Conservation (phyloP, 78 protist genomes). For the Pigoraptor vietnamica region DNA sequence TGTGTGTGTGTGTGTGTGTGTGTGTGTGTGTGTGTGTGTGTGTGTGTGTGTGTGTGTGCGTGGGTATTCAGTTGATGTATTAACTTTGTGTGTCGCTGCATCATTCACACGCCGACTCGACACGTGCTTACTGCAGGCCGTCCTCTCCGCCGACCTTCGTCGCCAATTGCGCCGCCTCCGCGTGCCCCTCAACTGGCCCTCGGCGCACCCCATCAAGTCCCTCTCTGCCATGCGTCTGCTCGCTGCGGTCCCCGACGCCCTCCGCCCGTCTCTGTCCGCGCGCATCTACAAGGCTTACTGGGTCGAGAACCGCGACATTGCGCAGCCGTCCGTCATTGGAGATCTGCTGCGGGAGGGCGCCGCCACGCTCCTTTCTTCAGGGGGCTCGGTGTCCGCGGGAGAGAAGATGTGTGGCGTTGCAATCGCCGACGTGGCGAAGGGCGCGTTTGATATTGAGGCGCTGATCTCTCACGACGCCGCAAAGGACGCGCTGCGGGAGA, state of each 20-base stretch:
- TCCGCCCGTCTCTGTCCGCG: neutral
- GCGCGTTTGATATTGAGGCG: neutral
- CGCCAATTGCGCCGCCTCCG: neutral
- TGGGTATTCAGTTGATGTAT: too few relatives aligned
- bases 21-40: too few relatives aligned
- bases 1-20: too few relatives aligned
- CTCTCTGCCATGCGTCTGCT: neutral
- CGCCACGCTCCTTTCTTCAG: too few relatives aligned
- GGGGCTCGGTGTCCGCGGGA: neutral
- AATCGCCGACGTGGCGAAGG: neutral
- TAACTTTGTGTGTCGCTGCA: too few relatives aligned
- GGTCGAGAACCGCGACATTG: neutral
- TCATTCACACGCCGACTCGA: too few relatives aligned
- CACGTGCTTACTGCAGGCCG: neutral
- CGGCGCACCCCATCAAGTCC: neutral
- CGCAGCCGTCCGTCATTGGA: neutral
- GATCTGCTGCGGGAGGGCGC: neutral
- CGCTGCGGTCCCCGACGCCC: neutral
- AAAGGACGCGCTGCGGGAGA: neutral
- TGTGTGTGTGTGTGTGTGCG: too few relatives aligned
- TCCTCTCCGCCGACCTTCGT: neutral
- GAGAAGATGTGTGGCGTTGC: neutral
- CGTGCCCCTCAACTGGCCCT: neutral
- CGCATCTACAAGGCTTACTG: neutral
- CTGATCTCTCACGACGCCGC: neutral